Evolutionary conservation across 257 asterid species (phyloP), one percentile per base, ranked within the genome.

Genomic region (Jaltomata sinuosa): DNA sequence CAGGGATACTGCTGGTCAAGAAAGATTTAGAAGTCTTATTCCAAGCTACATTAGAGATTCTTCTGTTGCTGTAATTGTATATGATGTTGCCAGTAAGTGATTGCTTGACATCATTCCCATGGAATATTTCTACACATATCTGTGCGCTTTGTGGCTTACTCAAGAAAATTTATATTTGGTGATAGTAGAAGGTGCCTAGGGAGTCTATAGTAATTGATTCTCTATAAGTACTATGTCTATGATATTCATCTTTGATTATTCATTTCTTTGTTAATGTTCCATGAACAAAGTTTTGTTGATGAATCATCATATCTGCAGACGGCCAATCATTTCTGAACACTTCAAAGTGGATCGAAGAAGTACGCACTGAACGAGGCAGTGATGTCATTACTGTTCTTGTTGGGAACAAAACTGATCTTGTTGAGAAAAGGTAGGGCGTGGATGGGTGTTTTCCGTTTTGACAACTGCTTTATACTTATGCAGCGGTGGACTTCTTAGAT

Each of bases 1-100:
- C 91, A 94, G 97, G 99, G 97, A 96, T 89, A 96, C 99, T 84
- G 99, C 98, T 84, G 99, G 98, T 54, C 99, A 94, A 88, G 98
- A 95, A 16, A 76, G 81, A 76, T 76, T 76, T 76, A 76, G 81
- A 49, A 76, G 81, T 14, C 81, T 76, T 76, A 76, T 76, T 76
- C 81, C 81, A 29, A 76, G 81, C 61, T 76, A 76, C 36, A 76
- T 76, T 47, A 76, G 91, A 88, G 99, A 95, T 91, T 95, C 99
- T 82, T 96, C 98, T 18, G 98, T 96, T 11, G 99, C 99, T 80
- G 97, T 95, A 83, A 89, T 96, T 82, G 99, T 89, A 72, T 96
- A 91, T 71, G 99, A 96, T 85, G 97, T 96, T 86, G 93, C 97
- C 47, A 96, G 99, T 94, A 88, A 93, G 97, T 89, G 57, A 15